Conservation (phyloP, 2,329 filamentous ascomycete species). For the Verticillium tricorpus region DNA sequence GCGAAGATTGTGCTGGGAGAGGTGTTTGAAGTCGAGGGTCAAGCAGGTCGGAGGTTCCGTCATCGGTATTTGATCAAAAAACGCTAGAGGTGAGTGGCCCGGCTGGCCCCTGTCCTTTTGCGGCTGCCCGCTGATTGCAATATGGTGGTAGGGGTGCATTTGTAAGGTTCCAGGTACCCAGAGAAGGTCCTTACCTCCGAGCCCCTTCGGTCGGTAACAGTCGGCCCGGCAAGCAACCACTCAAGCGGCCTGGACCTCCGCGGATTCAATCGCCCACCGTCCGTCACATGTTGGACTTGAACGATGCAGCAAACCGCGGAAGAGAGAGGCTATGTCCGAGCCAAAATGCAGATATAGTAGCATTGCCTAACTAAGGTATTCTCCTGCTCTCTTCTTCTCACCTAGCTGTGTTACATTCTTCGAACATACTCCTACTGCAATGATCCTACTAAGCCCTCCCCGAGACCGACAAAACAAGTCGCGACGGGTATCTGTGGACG, state of each 20-base stretch:
- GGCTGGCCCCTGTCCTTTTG: not conserved
- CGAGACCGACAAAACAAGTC: no score
- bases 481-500: no score
- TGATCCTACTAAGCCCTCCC: not conserved
- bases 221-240: not conserved
- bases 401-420: not conserved
- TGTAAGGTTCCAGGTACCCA: not conserved
- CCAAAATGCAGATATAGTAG: no score
- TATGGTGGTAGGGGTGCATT: not conserved
- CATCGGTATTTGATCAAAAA: not conserved
- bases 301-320: no score
- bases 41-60: not conserved
- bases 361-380: not conserved
- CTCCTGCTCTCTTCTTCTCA: not conserved
- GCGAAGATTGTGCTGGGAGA: not conserved
- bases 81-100: not conserved
- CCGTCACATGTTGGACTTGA: no score
- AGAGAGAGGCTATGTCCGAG: no score
- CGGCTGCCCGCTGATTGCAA: not conserved
- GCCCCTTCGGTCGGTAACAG: not conserved
- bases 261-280: no score
- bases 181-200: not conserved
- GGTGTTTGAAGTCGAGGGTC: not conserved
- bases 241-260: no score
- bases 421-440: not conserved